phyloP scores from a whole-genome alignment of 495 filamentous ascomycete species.

The Letharia columbiana region DNA sequence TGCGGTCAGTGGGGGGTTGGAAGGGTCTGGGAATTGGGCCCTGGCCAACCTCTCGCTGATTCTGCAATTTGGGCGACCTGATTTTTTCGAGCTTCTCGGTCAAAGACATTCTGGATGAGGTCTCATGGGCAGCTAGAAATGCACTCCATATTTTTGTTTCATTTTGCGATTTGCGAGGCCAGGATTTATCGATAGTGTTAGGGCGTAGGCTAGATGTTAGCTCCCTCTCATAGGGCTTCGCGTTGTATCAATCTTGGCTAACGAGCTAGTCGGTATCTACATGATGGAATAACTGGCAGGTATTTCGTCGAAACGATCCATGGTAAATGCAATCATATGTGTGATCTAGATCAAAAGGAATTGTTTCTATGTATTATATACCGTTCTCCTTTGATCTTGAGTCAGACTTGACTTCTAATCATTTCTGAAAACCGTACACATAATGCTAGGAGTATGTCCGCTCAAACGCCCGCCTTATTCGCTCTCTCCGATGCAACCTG shows the following conservation, averaged over 20 bases:
- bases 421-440: background rate
- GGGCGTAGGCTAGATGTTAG: background rate
- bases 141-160: slow-evolving; percentile 1
- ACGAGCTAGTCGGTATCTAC: background rate
- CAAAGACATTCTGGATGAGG: slow-evolving; percentile 53
- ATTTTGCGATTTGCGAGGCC: background rate
- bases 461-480: slow-evolving; percentile 40
- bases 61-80: slow-evolving; percentile 90
- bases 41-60: slow-evolving; percentile 32
- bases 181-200: slow-evolving; percentile 10
- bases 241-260: background rate
- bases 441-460: slow-evolving; percentile 20
- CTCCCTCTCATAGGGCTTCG: background rate
- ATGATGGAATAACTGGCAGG: background rate
- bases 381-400: too few species aligned
- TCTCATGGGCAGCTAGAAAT: background rate
- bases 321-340: background rate
- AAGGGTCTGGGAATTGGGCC: slow-evolving; percentile 7
- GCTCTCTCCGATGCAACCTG: slow-evolving; percentile 32
- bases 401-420: background rate
- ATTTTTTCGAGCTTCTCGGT: slow-evolving; percentile 92
- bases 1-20: slow-evolving; percentile 18
- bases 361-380: background rate
- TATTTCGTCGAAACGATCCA: background rate
- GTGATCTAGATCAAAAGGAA: background rate